Conservation (phyloP, 768 basidiomycete species). For the Xanthoconium purpureum region DNA sequence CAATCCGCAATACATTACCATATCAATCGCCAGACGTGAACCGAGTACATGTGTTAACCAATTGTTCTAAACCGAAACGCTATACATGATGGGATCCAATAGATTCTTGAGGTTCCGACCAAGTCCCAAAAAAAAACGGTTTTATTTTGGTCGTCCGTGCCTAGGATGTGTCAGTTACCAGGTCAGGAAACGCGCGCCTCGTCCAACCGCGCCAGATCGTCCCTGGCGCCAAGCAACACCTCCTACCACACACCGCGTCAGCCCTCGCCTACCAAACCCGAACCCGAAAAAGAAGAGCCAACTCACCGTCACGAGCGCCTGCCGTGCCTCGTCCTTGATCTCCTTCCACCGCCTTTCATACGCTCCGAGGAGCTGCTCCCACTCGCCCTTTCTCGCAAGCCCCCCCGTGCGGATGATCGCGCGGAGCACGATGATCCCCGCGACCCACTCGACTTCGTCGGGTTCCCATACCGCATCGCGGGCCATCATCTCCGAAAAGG, state of each 20-base stretch:
- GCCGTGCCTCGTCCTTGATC: conserved; percentile 64
- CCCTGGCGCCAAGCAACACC: conserved; percentile 48
- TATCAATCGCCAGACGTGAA: no score
- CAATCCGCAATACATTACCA: no score
- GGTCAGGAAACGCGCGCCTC: conserved; percentile 13
- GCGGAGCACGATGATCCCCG: conserved; percentile 56
- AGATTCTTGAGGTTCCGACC: not conserved
- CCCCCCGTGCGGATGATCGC: conserved; percentile 55
- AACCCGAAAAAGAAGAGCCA: no score
- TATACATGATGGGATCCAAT: not conserved
- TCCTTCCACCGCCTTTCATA: conserved; percentile 71
- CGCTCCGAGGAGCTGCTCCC: conserved; percentile 50
- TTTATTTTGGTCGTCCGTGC: no score
- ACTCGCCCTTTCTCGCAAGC: conserved; percentile 50
- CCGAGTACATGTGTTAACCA: no score
- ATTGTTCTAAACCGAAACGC: no score
- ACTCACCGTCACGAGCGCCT: conserved; percentile 56
- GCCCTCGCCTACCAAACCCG: not conserved
- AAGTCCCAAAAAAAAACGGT: no score
- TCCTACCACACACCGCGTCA: conserved; percentile 35
- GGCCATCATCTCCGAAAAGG: conserved; percentile 58
- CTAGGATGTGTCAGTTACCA: not conserved
- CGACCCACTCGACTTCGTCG: conserved; percentile 68
- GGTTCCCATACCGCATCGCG: conserved; percentile 65
- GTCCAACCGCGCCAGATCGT: conserved; percentile 50